A percentile compares a stretch with the other conserved stretches of the same genome.
phyloP scores from a whole-genome alignment of 108 stramenopile species.

The Cylindrotheca fusiformis region DNA sequence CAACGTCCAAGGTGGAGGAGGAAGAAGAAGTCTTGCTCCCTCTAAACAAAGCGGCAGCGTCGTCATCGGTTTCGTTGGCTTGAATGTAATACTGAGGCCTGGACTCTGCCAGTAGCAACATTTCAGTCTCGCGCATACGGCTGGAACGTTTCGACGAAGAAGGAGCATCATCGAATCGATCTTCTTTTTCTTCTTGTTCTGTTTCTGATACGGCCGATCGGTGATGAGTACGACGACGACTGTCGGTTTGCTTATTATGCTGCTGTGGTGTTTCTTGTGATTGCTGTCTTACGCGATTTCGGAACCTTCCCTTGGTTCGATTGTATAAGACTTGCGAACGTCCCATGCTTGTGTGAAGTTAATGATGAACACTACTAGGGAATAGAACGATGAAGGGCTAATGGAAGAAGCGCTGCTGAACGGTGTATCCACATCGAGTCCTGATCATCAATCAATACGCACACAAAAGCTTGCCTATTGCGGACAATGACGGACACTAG shows the following conservation, averaged over 20 bases:
- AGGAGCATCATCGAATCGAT: background rate
- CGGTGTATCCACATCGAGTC: no score
- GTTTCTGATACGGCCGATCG: no score
- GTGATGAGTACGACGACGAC: no score
- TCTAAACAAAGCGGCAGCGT: background rate
- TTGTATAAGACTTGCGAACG: conserved; percentile 36
- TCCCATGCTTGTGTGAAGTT: conserved; percentile 22
- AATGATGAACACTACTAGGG: no score
- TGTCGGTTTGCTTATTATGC: background rate
- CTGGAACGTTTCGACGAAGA: conserved; percentile 3
- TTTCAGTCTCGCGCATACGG: background rate
- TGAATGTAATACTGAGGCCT: background rate
- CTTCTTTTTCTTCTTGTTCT: background rate
- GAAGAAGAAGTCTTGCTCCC: background rate
- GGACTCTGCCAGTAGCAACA: background rate
- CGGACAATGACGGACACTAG: no score
- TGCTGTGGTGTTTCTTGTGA: conserved; percentile 3
- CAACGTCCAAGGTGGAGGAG: conserved; percentile 5
- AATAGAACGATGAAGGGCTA: no score
- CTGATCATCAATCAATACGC: no score
- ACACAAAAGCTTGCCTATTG: no score
- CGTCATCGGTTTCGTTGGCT: background rate
- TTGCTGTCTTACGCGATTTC: conserved; percentile 1
- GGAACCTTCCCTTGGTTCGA: conserved; percentile 31
- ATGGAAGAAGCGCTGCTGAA: no score